A percentile compares a stretch with the other conserved stretches of the same genome.
phyloP scores from a whole-genome alignment of 805 yeast genomes.

The Schizosaccharomyces lindneri region DNA sequence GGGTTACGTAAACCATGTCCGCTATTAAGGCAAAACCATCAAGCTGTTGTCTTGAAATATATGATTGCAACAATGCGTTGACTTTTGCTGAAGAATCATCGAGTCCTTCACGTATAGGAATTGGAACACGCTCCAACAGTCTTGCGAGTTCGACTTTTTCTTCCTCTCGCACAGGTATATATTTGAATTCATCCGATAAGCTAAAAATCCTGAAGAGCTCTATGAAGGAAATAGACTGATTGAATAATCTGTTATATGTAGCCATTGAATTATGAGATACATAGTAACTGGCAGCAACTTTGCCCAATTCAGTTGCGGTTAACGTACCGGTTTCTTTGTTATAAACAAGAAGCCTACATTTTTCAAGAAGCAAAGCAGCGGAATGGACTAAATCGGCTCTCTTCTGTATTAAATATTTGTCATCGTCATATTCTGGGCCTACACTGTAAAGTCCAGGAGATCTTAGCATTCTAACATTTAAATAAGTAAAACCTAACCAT shows the following conservation, averaged over 20 bases:
- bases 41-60: conserved; percentile 48
- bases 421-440: conserved; percentile 36
- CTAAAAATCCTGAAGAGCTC: conserved; percentile 63
- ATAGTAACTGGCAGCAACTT: conserved; percentile 67
- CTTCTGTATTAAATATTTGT: conserved; percentile 24
- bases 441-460: conserved; percentile 57
- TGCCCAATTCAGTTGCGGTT: conserved; percentile 44
- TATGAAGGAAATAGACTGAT: conserved; percentile 38
- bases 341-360: conserved; percentile 35
- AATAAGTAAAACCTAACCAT: conserved; percentile 63
- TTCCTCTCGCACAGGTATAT: conserved; percentile 64
- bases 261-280: conserved; percentile 52
- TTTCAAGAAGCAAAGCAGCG: conserved; percentile 35
- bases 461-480: conserved; percentile 50
- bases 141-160: conserved; percentile 52
- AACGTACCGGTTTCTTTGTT: conserved; percentile 25
- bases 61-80: conserved; percentile 58
- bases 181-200: conserved; percentile 60
- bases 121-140: conserved; percentile 50
- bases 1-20: conserved; percentile 81
- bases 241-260: conserved; percentile 34
- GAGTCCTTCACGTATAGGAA: conserved; percentile 54
- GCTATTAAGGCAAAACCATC: conserved; percentile 81
- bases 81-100: conserved; percentile 57
- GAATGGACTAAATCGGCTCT: conserved; percentile 52